Conservation (phyloP, 345 rosid genomes). For the Melastoma malabathricum region DNA sequence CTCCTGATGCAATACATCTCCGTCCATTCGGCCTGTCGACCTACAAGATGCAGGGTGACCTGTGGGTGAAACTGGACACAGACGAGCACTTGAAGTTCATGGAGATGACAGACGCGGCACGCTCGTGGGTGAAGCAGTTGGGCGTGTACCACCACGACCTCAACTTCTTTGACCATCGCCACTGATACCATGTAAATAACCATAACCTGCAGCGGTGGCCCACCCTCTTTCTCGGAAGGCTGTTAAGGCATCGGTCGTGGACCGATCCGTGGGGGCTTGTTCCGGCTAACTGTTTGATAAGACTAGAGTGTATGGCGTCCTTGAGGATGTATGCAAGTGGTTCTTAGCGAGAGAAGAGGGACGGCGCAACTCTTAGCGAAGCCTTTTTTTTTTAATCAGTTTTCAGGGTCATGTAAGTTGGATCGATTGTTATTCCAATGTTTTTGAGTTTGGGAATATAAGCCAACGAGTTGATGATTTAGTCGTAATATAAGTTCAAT, state of each 20-base stretch:
- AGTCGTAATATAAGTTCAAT: too few species aligned
- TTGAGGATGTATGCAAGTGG: too few species aligned
- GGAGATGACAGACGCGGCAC: slow-evolving; percentile 43
- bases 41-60: slow-evolving; percentile 54
- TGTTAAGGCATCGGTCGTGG: not conserved
- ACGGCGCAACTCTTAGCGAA: too few species aligned
- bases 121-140: slow-evolving; percentile 80
- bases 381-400: too few species aligned
- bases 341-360: not conserved
- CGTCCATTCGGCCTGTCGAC: slow-evolving; percentile 58
- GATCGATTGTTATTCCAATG: too few species aligned
- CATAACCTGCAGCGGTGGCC: not conserved
- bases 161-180: slow-evolving; percentile 28
- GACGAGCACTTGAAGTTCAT: slow-evolving; percentile 26
- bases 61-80: slow-evolving; percentile 38
- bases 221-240: not conserved
- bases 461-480: too few species aligned
- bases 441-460: too few species aligned
- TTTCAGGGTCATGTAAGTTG: too few species aligned
- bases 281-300: too few species aligned
- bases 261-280: too few species aligned
- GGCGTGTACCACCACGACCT: slow-evolving; percentile 52
- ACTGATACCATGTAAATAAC: slow-evolving; percentile 10
- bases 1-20: slow-evolving; percentile 17
- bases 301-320: too few species aligned